Evolutionary conservation across 176 grass and related monocot genomes (phyloP).

Genomic region (Tillandsia fasciculata): DNA sequence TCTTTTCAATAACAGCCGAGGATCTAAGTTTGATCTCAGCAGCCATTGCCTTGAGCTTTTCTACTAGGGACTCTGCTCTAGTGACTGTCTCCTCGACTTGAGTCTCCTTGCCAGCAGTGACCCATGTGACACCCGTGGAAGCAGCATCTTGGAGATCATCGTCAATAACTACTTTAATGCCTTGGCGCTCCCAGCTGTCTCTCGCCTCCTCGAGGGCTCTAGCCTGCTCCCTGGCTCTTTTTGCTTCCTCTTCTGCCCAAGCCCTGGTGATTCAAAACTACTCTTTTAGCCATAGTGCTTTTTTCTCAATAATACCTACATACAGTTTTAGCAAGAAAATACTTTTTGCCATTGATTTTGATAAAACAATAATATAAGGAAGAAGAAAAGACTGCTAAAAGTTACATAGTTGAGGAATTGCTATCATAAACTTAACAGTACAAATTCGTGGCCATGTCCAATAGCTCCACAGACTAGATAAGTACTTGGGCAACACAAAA

Average conservation of each 20-base stretch:
- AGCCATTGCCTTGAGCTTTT: constrained; percentile 49
- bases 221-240: constrained; percentile 73
- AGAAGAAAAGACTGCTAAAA: no score
- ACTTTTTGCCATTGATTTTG: no score
- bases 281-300: constrained; percentile 9
- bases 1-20: constrained; percentile 31
- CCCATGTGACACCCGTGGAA: constrained; percentile 63
- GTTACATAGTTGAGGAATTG: no score
- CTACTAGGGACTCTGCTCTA: constrained; percentile 35
- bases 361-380: no score
- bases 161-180: constrained; percentile 81
- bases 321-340: no score
- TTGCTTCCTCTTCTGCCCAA: constrained; percentile 97
- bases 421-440: no score
- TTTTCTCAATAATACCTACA: background rate
- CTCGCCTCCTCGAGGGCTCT: constrained; percentile 69
- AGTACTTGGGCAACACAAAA: no score
- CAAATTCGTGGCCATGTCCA: no score
- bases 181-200: constrained; percentile 58
- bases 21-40: constrained; percentile 45
- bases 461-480: no score
- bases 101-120: constrained; percentile 48
- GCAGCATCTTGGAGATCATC: constrained; percentile 52
- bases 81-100: constrained; percentile 36
- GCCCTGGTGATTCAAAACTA: constrained; percentile 38